Base-by-base conservation (phyloP, 78 protist species). In the Pigoraptor vietnamica region DNA sequence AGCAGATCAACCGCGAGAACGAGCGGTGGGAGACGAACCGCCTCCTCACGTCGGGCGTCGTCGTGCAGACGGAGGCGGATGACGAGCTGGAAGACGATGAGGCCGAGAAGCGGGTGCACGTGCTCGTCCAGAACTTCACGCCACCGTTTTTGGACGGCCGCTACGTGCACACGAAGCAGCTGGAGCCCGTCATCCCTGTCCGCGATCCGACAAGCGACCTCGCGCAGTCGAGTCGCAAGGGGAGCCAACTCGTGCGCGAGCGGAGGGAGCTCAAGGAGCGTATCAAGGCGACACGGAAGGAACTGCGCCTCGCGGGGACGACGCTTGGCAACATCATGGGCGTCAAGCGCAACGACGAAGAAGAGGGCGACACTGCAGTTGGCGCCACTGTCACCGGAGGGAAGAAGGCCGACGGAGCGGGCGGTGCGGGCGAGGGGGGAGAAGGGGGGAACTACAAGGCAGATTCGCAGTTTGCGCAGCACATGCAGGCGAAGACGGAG, bases 91-190 rank as follows among this genome's bases (percentile, higher is more conserved):
- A 93, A 34, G 86, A 92, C 37, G 97, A 96, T 32, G 98, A 96
- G 0, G 25, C 19, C 24, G 95, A 92, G 89, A 34, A 1, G 24
- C 90, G 90, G n/a, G 93, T 94, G 86, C 95, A 95, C 23, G 10
- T 98, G 25, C 82, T 97, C n/a, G 97, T 98, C n/a, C 92, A 92
- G 39, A 96, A 97, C 93, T 36, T 92, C 36, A 24, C 89, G 35
- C 99, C 99, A n/a, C 99, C 98, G 1, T 98, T 98, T 91, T 94
- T 98, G 25, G 98, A 97, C 81, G 98, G 98, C 2, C 92, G 94
- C 36, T 6, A 39, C 24, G 94, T 35, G 29, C 94, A 79, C 35
- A 92, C 97, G 0, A 93, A 88, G 92, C 97, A 95, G 93, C 92
- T 86, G 39, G 93, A 93, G 24, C 96, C 96, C 0, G 96, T 97